A percentile compares a stretch with the other conserved stretches of the same genome.
Conservation (phyloP, 495 filamentous ascomycete species). For the Thermothielavioides terrestris region DNA sequence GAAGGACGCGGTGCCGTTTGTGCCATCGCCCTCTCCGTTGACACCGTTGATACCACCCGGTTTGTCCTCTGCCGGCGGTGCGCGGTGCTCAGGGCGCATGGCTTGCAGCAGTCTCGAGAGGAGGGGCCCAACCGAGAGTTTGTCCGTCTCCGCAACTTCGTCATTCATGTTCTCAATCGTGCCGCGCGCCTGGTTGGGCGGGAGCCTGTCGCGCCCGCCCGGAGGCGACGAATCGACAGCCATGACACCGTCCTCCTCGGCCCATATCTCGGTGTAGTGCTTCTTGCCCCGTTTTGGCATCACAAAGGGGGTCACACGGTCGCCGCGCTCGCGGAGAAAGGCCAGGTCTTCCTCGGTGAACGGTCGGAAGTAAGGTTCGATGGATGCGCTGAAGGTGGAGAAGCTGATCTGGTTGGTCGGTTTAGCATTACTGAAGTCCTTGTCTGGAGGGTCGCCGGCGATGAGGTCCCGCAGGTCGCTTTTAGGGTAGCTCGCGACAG, state of each 20-base stretch:
- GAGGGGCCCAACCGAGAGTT: constrained; percentile 81
- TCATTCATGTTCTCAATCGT: constrained; percentile 80
- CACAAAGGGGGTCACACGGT: constrained; percentile 71
- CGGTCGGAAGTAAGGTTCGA: constrained; percentile 84
- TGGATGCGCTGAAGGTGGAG: constrained; percentile 75
- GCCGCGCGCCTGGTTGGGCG: constrained; percentile 74
- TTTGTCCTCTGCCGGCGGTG: constrained; percentile 49
- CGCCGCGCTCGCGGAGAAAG: constrained; percentile 83
- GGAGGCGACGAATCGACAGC: constrained; percentile 52
- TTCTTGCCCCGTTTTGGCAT: constrained; percentile 79
- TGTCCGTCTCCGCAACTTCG: constrained; percentile 73
- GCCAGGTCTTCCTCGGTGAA: constrained; percentile 92
- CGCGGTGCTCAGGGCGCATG: constrained; percentile 73
- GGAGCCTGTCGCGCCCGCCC: constrained; percentile 50
- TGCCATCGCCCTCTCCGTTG: constrained; percentile 45
- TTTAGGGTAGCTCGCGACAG: constrained; percentile 72
- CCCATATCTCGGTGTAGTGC: constrained; percentile 83
- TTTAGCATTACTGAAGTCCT: constrained; percentile 91
- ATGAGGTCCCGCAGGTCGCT: constrained; percentile 75
- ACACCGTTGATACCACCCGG: constrained; percentile 45
- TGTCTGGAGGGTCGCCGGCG: constrained; percentile 80
- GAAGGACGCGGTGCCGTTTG: constrained; percentile 19
- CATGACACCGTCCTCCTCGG: constrained; percentile 79
- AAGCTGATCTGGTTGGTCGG: constrained; percentile 88
- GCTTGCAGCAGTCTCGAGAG: constrained; percentile 73